A percentile compares a stretch with the other conserved stretches of the same genome.
Conservation (phyloP, 441 rosid genomes). For the Metrosideros polymorpha region DNA sequence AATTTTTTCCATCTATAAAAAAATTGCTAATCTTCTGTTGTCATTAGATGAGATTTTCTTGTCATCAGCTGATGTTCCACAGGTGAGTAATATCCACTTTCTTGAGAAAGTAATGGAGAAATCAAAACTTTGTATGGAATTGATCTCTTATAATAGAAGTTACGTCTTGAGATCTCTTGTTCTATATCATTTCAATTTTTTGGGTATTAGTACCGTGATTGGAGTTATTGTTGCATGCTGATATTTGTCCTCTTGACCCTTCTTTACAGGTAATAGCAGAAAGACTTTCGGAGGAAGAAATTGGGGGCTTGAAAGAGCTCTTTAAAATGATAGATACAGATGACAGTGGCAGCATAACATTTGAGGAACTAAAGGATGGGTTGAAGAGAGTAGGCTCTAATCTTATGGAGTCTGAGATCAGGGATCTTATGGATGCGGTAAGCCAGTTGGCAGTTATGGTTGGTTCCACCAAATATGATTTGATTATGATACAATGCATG, state of each 20-base stretch:
- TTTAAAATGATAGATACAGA: constrained; percentile 12
- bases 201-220: neutral
- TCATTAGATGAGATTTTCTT: neutral
- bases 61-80: neutral
- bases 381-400: constrained; percentile 4
- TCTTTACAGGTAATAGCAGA: constrained; percentile 9
- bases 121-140: neutral
- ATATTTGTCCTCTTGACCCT: neutral
- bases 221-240: neutral
- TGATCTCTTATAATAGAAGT: neutral
- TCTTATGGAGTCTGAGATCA: constrained; percentile 11
- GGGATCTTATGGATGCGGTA: constrained; percentile 12
- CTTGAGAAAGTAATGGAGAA: neutral
- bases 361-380: constrained; percentile 6
- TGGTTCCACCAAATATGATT: neutral
- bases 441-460: neutral
- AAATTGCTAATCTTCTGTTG: neutral
- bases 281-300: constrained; percentile 9
- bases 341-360: constrained; percentile 10
- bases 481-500: neutral
- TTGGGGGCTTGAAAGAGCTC: constrained; percentile 7
- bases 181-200: neutral
- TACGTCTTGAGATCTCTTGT: neutral
- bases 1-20: neutral
- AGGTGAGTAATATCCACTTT: neutral